A percentile compares a stretch with the other conserved stretches of the same genome.
These are phyloP conservation scores for Pythium phragmitis DNA, from an alignment of 352 stramenopile species.

Conservation along the genomic window DNA sequence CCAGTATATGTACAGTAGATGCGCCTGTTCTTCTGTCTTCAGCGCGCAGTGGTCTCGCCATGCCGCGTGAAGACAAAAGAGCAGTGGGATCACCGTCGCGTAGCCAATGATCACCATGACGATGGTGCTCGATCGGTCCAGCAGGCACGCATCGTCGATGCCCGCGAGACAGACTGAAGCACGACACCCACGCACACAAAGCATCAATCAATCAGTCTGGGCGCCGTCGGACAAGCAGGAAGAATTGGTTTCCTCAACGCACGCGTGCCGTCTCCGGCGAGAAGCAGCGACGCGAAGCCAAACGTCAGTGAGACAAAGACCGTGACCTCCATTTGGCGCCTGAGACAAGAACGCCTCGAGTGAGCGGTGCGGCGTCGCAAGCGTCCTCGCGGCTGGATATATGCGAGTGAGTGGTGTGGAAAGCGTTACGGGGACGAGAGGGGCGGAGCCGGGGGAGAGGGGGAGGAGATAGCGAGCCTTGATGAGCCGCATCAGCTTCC, in stretches of 20 bases:
- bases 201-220: neutral
- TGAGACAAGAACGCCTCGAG: neutral
- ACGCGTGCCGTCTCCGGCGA: slow-evolving; percentile 48
- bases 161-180: slow-evolving; percentile 37
- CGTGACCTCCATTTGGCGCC: slow-evolving; percentile 48
- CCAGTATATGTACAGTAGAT: slow-evolving; percentile 38
- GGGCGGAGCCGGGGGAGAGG: too few species aligned
- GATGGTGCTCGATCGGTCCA: slow-evolving; percentile 42
- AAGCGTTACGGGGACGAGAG: too few species aligned
- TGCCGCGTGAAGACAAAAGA: slow-evolving; percentile 35
- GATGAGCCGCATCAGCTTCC: neutral
- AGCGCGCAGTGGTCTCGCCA: slow-evolving; percentile 33
- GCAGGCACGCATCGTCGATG: slow-evolving; percentile 35
- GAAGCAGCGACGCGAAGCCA: slow-evolving; percentile 38
- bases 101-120: slow-evolving; percentile 55
- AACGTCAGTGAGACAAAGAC: slow-evolving; percentile 53
- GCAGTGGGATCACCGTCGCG: slow-evolving; percentile 44
- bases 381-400: neutral
- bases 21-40: slow-evolving; percentile 19
- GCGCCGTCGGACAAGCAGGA: slow-evolving; percentile 6
- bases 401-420: neutral
- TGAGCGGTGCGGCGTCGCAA: too few species aligned
- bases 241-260: neutral
- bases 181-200: slow-evolving; percentile 26
- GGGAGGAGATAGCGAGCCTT: too few species aligned